These are phyloP conservation scores for Pichia exigua DNA, from an alignment of 805 yeast species.

Conservation along the genomic window DNA sequence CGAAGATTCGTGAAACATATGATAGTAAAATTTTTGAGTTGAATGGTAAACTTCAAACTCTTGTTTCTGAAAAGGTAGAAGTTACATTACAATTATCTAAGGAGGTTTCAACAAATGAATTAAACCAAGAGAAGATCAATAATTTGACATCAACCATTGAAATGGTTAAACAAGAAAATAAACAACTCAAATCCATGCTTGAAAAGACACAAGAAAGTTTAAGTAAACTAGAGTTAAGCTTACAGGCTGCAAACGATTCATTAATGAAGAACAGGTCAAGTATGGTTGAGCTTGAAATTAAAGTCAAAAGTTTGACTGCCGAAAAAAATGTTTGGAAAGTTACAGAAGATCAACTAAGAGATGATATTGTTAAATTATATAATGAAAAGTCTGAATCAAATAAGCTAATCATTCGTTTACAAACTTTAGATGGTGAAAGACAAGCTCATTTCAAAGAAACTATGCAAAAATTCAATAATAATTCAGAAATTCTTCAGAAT, in stretches of 20 bases:
- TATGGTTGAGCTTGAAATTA: constrained; percentile 37
- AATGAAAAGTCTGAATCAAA: constrained; percentile 55
- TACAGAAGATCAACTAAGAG: constrained; percentile 41
- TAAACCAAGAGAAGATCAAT: constrained; percentile 45
- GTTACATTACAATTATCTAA: constrained; percentile 43
- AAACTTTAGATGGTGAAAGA: constrained; percentile 54
- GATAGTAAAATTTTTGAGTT: constrained; percentile 39
- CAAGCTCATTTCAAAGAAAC: constrained; percentile 44
- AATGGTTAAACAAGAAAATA: constrained; percentile 37
- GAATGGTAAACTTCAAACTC: constrained; percentile 35
- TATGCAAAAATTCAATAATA: constrained; percentile 39
- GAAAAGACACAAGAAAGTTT: constrained; percentile 35
- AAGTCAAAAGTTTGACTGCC: constrained; percentile 40
- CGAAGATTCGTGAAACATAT: constrained; percentile 34
- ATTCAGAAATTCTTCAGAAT: constrained; percentile 41
- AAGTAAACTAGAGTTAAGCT: constrained; percentile 40
- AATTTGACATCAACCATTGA: constrained; percentile 34
- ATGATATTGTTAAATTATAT: constrained; percentile 44
- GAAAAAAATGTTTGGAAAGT: constrained; percentile 47
- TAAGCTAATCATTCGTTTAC: constrained; percentile 51
- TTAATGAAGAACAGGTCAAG: constrained; percentile 43
- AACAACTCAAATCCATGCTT: constrained; percentile 34
- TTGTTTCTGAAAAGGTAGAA: constrained; percentile 38
- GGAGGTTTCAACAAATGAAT: constrained; percentile 44
- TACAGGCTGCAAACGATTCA: constrained; percentile 45